Conservation (phyloP, 2,329 filamentous ascomycete species). For the Trichoderma koningiopsis region DNA sequence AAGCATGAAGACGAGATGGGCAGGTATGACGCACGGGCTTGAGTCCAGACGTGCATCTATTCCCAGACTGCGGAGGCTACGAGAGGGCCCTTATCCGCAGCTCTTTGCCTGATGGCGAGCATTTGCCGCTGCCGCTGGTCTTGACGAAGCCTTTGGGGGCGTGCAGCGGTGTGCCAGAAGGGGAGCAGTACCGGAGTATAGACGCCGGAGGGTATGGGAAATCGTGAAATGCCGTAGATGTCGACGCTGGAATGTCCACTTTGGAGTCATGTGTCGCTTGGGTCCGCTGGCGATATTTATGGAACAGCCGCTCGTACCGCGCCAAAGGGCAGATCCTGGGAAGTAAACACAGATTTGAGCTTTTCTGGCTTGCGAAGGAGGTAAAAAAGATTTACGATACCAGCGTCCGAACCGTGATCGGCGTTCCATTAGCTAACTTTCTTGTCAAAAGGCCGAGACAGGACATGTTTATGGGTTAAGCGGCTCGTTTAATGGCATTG, state of each 20-base stretch:
- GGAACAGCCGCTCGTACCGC: slow-evolving; percentile 42
- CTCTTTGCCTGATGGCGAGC: neutral
- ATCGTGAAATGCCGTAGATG: slow-evolving; percentile 23
- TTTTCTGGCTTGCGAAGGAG: neutral
- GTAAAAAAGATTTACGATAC: neutral
- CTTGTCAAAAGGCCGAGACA: neutral
- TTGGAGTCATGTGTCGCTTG: slow-evolving; percentile 28
- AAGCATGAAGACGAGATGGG: slow-evolving; percentile 25
- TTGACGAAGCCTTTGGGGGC: neutral
- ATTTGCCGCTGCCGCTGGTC: neutral
- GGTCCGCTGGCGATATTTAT: slow-evolving; percentile 34
- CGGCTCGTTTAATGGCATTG: slow-evolving; percentile 3
- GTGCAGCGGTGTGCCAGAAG: slow-evolving; percentile 22
- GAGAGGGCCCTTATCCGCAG: slow-evolving; percentile 12
- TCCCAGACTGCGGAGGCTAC: slow-evolving; percentile 1
- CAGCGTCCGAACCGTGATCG: neutral
- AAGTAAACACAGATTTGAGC: neutral
- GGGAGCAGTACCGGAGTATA: neutral
- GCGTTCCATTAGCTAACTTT: neutral
- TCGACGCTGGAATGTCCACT: slow-evolving; percentile 23
- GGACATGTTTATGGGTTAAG: neutral
- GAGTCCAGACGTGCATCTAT: slow-evolving; percentile 15
- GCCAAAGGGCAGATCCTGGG: slow-evolving; percentile 23
- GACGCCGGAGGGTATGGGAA: slow-evolving; percentile 6
- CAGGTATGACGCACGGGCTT: slow-evolving; percentile 27